phyloP scores from a whole-genome alignment of 1,139 yeast genomes.

The Magnusiomyces suaveolens region DNA sequence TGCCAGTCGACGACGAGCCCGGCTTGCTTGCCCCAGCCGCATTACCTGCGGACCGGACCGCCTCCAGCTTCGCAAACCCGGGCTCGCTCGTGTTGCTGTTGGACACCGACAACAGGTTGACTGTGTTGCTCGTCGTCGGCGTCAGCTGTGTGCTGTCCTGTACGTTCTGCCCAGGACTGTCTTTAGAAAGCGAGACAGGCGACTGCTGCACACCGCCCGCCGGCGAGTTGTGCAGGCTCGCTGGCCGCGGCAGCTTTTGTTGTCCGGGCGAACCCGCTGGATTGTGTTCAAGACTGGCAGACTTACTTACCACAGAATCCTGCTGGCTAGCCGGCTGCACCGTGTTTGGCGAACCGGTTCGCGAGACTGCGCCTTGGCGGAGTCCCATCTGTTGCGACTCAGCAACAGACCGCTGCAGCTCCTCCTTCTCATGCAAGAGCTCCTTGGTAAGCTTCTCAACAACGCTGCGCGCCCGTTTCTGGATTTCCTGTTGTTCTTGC shows the following conservation, averaged over 20 bases:
- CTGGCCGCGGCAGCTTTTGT: not conserved
- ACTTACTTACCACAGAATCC: too few species aligned
- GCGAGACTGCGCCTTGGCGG: too few species aligned
- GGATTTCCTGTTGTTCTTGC: not conserved
- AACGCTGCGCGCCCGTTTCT: not conserved
- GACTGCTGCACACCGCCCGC: too few species aligned
- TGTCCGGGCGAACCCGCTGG: too few species aligned
- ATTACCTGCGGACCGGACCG: not conserved
- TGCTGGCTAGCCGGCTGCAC: too few species aligned
- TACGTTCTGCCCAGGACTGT: not conserved
- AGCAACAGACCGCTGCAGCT: not conserved
- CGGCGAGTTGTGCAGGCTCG: too few species aligned
- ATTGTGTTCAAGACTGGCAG: too few species aligned
- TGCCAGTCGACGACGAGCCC: not conserved
- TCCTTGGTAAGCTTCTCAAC: not conserved
- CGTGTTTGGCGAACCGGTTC: too few species aligned
- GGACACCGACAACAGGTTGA: not conserved
- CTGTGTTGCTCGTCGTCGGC: not conserved
- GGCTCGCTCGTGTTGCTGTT: not conserved
- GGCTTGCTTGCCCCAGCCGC: not conserved
- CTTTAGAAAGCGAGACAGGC: not conserved
- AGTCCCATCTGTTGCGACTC: not conserved
- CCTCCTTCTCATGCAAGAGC: not conserved
- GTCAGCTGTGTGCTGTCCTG: not conserved
- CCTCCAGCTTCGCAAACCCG: not conserved